phyloP scores from a whole-genome alignment of 2,329 filamentous ascomycete species.

The Xylariaceae sp. region DNA sequence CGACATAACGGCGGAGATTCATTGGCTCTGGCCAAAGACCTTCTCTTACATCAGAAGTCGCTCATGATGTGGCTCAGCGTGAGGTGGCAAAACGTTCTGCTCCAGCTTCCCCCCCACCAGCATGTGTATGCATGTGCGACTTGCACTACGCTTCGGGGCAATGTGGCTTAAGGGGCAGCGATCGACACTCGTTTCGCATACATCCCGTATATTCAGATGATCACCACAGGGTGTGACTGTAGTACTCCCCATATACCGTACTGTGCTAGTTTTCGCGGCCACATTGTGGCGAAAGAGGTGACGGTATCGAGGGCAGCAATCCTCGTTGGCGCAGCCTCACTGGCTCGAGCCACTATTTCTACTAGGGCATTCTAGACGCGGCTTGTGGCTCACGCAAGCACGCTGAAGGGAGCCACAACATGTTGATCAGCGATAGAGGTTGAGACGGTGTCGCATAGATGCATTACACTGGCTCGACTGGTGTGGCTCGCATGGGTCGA shows the following conservation, averaged over 20 bases:
- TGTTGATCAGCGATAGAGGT: not conserved
- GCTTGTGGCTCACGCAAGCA: not conserved
- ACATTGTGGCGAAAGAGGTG: not conserved
- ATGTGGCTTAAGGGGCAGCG: not conserved
- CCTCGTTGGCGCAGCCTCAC: constrained; percentile 7
- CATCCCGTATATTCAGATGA: not conserved
- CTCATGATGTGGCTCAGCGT: not conserved
- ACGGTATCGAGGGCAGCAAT: not conserved
- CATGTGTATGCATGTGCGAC: not conserved
- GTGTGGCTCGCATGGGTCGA: constrained; percentile 1
- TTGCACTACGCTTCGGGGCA: too few species aligned
- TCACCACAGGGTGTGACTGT: not conserved
- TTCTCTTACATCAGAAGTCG: not conserved
- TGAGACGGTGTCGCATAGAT: too few species aligned
- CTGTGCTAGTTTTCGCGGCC: not conserved
- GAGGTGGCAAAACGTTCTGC: not conserved
- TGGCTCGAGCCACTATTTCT: not conserved
- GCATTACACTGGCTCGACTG: too few species aligned
- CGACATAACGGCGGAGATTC: not conserved
- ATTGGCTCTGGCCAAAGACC: not conserved
- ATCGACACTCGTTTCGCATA: not conserved
- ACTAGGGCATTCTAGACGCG: not conserved
- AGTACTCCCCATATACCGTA: not conserved
- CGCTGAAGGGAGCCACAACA: not conserved
- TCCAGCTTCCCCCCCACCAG: not conserved